Evolutionary conservation across 2,329 filamentous ascomycete genomes (phyloP).

Genomic region (Fusarium udum): DNA sequence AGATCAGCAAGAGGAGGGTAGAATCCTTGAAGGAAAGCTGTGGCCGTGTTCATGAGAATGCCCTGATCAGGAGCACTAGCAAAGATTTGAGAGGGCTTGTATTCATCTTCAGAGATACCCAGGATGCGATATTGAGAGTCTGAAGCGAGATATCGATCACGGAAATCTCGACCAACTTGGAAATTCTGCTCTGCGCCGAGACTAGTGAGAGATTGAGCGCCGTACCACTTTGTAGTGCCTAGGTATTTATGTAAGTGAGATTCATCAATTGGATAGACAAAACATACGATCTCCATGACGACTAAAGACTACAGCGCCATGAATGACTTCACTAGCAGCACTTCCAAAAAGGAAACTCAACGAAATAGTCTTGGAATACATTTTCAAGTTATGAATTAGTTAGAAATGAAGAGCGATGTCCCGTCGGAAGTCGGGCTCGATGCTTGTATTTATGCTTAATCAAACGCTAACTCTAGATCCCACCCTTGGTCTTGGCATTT

Average conservation of each 20-base stretch:
- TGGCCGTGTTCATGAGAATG: constrained; percentile 49
- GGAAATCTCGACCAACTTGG: constrained; percentile 41
- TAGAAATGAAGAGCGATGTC: background rate
- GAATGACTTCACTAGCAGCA: constrained; percentile 45
- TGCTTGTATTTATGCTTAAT: constrained; percentile 28
- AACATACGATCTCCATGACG: constrained; percentile 49
- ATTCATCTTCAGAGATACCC: constrained; percentile 47
- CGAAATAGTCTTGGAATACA: constrained; percentile 14
- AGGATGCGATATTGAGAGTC: constrained; percentile 44
- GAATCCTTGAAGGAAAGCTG: constrained; percentile 49
- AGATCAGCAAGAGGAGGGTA: constrained; percentile 47
- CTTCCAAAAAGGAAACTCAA: constrained; percentile 5
- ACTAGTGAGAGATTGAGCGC: constrained; percentile 45
- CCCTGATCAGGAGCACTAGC: constrained; percentile 47
- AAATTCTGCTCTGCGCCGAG: constrained; percentile 49
- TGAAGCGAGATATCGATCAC: constrained; percentile 37
- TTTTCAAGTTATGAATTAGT: background rate
- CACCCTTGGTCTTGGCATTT: background rate
- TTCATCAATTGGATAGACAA: constrained; percentile 2
- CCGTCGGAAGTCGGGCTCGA: background rate
- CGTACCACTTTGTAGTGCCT: constrained; percentile 51
- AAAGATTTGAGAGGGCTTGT: constrained; percentile 46
- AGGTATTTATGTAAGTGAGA: background rate
- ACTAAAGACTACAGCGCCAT: constrained; percentile 47
- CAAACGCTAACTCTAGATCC: background rate